phyloP scores from a whole-genome alignment of 2,329 filamentous ascomycete species.

The Cladobotryum mycophilum region DNA sequence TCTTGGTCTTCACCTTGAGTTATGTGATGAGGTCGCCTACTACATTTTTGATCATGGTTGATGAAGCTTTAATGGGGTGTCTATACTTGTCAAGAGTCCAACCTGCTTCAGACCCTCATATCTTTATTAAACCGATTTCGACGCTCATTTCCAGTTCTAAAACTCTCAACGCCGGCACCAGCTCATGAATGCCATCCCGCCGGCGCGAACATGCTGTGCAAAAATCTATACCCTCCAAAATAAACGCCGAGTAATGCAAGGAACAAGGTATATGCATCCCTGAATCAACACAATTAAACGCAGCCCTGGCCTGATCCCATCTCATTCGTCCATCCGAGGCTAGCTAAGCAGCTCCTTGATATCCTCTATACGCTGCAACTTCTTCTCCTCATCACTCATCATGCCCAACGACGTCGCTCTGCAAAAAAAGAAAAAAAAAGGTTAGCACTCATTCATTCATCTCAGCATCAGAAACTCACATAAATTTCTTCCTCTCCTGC shows the following conservation, averaged over 20 bases:
- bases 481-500: constrained; percentile 93
- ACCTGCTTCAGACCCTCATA: no score
- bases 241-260: not conserved
- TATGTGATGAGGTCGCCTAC: no score
- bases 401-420: constrained; percentile 93
- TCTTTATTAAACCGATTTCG: no score
- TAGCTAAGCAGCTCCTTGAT: constrained; percentile 80
- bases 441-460: not conserved
- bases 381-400: constrained; percentile 93
- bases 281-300: not conserved
- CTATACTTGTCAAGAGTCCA: no score
- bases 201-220: not conserved
- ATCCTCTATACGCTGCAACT: constrained; percentile 82
- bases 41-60: no score
- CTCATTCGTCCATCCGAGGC: not conserved
- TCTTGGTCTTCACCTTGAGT: no score
- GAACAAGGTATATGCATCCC: not conserved
- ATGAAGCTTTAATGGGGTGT: no score
- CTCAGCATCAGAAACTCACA: constrained; percentile 51
- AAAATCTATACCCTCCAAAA: not conserved
- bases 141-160: no score
- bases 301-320: not conserved
- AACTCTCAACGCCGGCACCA: not conserved
- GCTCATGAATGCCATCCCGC: not conserved
- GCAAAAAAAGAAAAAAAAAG: no score